Evolutionary conservation across 2,329 filamentous ascomycete species (phyloP).

Genomic region (Dothideomycetes sp.): DNA sequence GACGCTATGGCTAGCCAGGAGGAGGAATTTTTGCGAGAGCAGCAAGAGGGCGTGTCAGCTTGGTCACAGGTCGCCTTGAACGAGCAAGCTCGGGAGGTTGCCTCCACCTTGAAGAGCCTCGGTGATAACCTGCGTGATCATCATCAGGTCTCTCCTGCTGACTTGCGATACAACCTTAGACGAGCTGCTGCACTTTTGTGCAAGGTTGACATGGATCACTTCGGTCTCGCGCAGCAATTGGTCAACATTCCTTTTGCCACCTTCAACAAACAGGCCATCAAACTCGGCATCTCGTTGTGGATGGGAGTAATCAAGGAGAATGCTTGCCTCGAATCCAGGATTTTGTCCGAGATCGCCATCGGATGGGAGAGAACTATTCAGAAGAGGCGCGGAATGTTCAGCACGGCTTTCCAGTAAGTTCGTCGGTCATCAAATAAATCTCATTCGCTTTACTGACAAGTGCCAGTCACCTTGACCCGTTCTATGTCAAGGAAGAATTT

Average conservation of each 20-base stretch:
- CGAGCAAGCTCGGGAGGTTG: conserved; percentile 35
- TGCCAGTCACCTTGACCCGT: conserved; percentile 63
- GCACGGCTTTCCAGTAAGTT: conserved; percentile 54
- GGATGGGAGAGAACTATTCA: conserved; percentile 84
- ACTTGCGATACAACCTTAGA: conserved; percentile 72
- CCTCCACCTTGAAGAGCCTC: conserved; percentile 58
- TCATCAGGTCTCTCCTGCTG: conserved; percentile 59
- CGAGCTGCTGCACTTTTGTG: conserved; percentile 81
- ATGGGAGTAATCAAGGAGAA: conserved; percentile 96
- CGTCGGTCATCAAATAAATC: not conserved
- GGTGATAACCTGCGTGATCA: conserved; percentile 61
- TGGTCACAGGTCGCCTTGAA: conserved; percentile 2
- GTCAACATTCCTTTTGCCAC: conserved; percentile 87
- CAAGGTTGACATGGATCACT: conserved; percentile 63
- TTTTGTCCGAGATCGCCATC: conserved; percentile 77
- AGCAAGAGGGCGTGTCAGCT: not conserved
- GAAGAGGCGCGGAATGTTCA: conserved; percentile 73
- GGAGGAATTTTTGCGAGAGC: conserved; percentile 38
- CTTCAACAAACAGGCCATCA: conserved; percentile 92
- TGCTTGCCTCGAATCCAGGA: conserved; percentile 72
- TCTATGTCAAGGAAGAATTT: conserved; percentile 86
- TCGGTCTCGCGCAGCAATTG: conserved; percentile 72
- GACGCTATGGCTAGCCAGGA: conserved; percentile 64
- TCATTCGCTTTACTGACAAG: conserved; percentile 2
- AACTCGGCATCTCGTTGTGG: conserved; percentile 91